These are phyloP conservation scores for Globisporangium lucens DNA, from an alignment of 352 stramenopile species.

Conservation along the genomic window DNA sequence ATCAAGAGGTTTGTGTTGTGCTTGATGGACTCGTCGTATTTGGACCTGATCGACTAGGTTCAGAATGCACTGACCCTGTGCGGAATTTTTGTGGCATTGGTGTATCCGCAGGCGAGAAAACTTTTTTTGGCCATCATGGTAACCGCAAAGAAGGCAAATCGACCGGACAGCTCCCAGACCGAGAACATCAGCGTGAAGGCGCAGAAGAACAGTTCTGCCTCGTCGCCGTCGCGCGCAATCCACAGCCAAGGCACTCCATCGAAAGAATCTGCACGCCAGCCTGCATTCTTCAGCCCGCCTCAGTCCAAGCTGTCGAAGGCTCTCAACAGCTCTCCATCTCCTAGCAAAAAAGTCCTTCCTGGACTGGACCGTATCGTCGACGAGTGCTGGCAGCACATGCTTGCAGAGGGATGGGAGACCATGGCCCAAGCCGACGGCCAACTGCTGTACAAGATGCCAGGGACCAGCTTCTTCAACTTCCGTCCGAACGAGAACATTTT, in stretches of 20 bases:
- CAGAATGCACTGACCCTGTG: background rate
- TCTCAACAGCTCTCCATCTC: constrained; percentile 15
- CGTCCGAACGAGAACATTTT: constrained; percentile 77
- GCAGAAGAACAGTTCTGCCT: constrained; percentile 13
- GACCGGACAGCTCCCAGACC: background rate
- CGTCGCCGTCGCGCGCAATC: constrained; percentile 6
- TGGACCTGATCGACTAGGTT: background rate
- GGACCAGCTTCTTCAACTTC: constrained; percentile 64
- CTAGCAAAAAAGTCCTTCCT: constrained; percentile 20
- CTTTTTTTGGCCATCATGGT: constrained; percentile 26
- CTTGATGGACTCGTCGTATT: background rate
- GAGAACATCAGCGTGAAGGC: constrained; percentile 5
- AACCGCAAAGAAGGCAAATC: constrained; percentile 4
- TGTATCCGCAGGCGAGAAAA: constrained; percentile 6
- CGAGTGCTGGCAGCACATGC: constrained; percentile 62
- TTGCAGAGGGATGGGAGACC: constrained; percentile 51
- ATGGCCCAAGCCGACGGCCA: constrained; percentile 50
- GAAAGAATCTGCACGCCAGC: constrained; percentile 7
- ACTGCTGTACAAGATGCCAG: constrained; percentile 69
- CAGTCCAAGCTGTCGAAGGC: constrained; percentile 15
- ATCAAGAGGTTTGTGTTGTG: constrained; percentile 20
- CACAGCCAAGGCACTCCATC: background rate
- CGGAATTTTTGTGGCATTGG: background rate
- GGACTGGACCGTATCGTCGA: constrained; percentile 26
- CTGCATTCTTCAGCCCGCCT: constrained; percentile 17